Evolutionary conservation across 2,329 filamentous ascomycete species (phyloP).

Genomic region (Corynespora cassiicola): DNA sequence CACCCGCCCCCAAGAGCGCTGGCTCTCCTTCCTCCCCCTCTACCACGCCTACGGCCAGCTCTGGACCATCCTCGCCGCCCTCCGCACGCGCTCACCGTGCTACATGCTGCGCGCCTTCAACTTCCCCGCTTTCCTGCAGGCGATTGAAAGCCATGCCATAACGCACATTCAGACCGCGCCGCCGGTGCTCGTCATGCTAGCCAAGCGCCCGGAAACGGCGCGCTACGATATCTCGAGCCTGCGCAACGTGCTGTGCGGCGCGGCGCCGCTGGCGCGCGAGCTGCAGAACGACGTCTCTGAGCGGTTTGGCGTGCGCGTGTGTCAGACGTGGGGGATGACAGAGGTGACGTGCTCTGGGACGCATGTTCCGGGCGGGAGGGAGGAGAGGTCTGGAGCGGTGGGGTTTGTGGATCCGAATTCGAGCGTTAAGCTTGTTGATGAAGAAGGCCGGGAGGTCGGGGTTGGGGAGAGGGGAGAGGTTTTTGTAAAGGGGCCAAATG

Average conservation of each 20-base stretch:
- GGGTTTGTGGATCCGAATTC: conserved; percentile 46
- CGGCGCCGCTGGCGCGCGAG: conserved; percentile 46
- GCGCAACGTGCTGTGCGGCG: conserved; percentile 45
- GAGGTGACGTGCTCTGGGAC: conserved; percentile 46
- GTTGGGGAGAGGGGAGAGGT: conserved; percentile 45
- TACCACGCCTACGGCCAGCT: conserved; percentile 53
- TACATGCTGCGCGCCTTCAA: conserved; percentile 50
- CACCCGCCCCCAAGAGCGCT: conserved; percentile 33
- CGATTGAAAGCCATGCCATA: conserved; percentile 44
- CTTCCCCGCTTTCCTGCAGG: conserved; percentile 38
- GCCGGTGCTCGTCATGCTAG: conserved; percentile 46
- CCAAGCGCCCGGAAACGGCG: conserved; percentile 42
- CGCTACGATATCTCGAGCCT: conserved; percentile 41
- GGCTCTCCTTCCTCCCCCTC: conserved; percentile 51
- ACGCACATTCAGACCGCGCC: conserved; percentile 50
- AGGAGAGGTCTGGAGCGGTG: conserved; percentile 42
- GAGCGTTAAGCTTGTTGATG: conserved; percentile 47
- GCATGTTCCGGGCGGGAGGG: conserved; percentile 43
- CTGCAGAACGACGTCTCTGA: conserved; percentile 48
- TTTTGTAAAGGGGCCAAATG: conserved; percentile 45
- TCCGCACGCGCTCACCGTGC: conserved; percentile 39
- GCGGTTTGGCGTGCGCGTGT: conserved; percentile 40
- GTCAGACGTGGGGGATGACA: conserved; percentile 50
- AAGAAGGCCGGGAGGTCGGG: conserved; percentile 46
- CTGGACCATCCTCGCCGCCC: conserved; percentile 46